Base-by-base conservation (phyloP, 495 filamentous ascomycete genomes). In the Daldinia bambusicola region DNA sequence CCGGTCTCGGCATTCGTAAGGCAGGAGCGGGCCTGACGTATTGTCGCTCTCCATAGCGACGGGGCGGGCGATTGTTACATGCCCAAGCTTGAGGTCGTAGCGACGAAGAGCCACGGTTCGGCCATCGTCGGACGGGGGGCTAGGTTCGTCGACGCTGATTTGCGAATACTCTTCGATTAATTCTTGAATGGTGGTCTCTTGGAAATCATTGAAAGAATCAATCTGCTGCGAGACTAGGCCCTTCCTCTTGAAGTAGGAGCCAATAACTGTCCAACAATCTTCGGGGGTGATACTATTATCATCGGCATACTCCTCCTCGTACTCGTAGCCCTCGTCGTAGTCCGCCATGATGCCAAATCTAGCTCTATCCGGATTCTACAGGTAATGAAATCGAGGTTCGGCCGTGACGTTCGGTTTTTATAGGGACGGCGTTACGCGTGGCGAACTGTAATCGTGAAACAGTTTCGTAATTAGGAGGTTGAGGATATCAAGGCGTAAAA, bases 131-230 rank as follows among this genome's bases (percentile, higher is more conserved):
- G 81, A 82, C 31, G 85, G 89, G 0, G 94, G 91, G 41, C 92
- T 86, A 57, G 93, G 92, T 76, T 97, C 93, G 71, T 98, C 96
- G 63, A 98, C 87, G 20, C 90, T 93, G 53, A 98, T 89, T 64
- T 91, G 86, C 37, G 91, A 90, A 75, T 97, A 94, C 77, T 98
- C 95, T 61, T 91, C 88, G 30, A 98, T 89, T 60, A 98, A 86
- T 67, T 97, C 92, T 71, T 97, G 93, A 83, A 98, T 94, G 0
- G 95, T 97, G 3, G 91, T 92, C 37, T 88, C 87, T 53, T 95
- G 91, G 76, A 99, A 99, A 76, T 98, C 94, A 82, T 99, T 92
- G 84, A 97, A 99, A 2, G 95, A 99, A 78, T 98, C 94, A 65
- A 98, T 87, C 82, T 99, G 95, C 78, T 98, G 96, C 3, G 96